Base-by-base conservation (phyloP, 352 stramenopile genomes). In the Globisporangium nodosum region DNA sequence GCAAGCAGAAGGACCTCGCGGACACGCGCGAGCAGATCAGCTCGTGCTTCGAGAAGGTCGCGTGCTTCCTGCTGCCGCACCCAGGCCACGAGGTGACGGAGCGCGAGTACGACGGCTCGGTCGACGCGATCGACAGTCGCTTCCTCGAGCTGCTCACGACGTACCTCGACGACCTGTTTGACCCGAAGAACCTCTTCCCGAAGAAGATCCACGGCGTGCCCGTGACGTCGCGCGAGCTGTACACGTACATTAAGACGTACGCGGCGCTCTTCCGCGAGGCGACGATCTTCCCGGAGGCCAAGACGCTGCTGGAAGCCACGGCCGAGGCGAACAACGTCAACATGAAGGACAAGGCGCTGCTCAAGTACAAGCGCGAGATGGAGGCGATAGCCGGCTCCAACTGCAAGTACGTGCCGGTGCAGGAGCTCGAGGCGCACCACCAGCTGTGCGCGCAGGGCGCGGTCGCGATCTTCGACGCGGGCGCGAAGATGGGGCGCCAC, bases 311-410 rank as follows among this genome's bases (percentile, higher is more conserved):
- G 20, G 95, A 98, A 61, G 97, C 97, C 6, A 99, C 97, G 7
- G 94, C 96, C 0, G 85, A 97, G 61, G 96, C 96, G 27, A 99
- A 99, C 81, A 99, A 99, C 68, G 79, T 92, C 40, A 99, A 99
- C 76, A 87, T 88, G 71, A 76, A 78, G 31, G 82, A 91, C 68
- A 92, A 93, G 66, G 82, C 81, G 33, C 58, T 95, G 54, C 62
- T 74, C 55, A 82, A 84, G 45, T 99, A 99, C 76, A 97, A 97
- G 73, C 81, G 88, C 13, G 78, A 94, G 60, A 98, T 99, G 94
- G 94, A 98, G 59, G 83, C 77, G 45, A 67, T 98, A 51, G 86
- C 76, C 0, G 90, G 90, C 30, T 71, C 78, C 27, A 90, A 89
- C 59, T 95, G 87, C 63, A 69, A 69, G 53, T 98, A 98, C 60